A percentile compares a stretch with the other conserved stretches of the same genome.
These are phyloP conservation scores for Casuarina glauca DNA, from an alignment of 306 rosid species.

Conservation along the genomic window DNA sequence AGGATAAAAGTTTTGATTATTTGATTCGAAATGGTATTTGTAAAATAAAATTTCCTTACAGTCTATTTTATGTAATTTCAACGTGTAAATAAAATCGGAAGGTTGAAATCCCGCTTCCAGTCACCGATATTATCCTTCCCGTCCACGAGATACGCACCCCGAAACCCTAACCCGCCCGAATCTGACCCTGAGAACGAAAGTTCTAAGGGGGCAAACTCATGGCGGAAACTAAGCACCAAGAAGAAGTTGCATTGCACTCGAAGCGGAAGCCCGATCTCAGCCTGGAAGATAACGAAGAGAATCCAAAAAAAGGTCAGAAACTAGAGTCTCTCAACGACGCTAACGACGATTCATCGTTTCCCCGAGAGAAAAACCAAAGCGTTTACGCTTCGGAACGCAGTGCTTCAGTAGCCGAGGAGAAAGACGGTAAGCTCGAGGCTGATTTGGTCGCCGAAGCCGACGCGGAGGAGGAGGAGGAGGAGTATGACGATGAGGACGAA, in stretches of 20 bases:
- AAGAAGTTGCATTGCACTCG: conserved; percentile 49
- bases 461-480: conserved; percentile 20
- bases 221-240: conserved; percentile 56
- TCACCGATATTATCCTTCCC: background rate
- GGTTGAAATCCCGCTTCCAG: too few species aligned
- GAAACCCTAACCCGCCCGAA: conserved; percentile 20
- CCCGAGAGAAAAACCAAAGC: conserved; percentile 3
- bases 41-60: too few species aligned
- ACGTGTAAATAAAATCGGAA: too few species aligned
- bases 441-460: conserved; percentile 23
- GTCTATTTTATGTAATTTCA: too few species aligned
- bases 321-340: conserved; percentile 19
- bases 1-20: too few species aligned
- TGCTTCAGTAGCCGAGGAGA: conserved; percentile 29
- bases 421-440: conserved; percentile 19
- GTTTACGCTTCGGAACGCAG: conserved; percentile 20
- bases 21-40: too few species aligned
- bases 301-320: conserved; percentile 52
- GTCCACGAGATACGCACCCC: background rate
- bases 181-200: background rate
- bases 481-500: background rate
- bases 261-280: conserved; percentile 64
- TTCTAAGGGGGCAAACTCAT: conserved; percentile 28
- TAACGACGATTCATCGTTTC: conserved; percentile 13
- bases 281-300: conserved; percentile 35